Conservation (phyloP, 305 asterid genomes). For the Nicotiana rustica region DNA sequence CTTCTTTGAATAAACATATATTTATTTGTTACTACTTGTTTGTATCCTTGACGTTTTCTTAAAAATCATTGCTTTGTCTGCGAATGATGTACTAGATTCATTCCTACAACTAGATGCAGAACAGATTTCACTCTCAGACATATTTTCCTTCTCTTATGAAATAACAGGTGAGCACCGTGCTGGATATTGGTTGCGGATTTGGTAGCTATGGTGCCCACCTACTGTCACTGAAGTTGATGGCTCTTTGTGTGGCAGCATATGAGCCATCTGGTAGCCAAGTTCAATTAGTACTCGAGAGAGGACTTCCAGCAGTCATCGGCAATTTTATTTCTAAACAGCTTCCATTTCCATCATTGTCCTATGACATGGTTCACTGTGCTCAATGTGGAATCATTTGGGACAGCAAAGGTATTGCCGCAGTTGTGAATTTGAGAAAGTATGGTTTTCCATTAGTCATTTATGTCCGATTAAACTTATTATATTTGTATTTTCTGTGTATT, state of each 20-base stretch:
- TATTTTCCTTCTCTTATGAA: conserved; percentile 37
- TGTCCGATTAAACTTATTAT: background rate
- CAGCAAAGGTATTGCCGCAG: conserved; percentile 63
- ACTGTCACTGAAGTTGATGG: conserved; percentile 88
- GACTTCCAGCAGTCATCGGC: conserved; percentile 96
- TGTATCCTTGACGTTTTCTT: background rate
- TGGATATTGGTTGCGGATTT: conserved; percentile 97
- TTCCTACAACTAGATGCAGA: background rate
- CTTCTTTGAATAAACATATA: background rate
- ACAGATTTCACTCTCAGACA: conserved; percentile 10
- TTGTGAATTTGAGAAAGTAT: background rate
- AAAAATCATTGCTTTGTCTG: background rate
- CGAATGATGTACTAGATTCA: background rate
- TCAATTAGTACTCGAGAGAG: conserved; percentile 96
- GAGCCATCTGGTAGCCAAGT: conserved; percentile 98
- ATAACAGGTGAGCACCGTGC: conserved; percentile 79
- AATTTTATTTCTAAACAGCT: conserved; percentile 81
- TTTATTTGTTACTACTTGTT: background rate
- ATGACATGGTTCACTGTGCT: conserved; percentile 97
- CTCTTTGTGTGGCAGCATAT: conserved; percentile 90
- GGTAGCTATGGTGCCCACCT: conserved; percentile 96
- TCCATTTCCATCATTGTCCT: conserved; percentile 91
- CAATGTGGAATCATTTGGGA: conserved; percentile 95
- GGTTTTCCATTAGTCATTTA: background rate
- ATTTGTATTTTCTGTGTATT: background rate